Evolutionary conservation across 345 rosid species (phyloP).

Genomic region (Moringa oleifera): DNA sequence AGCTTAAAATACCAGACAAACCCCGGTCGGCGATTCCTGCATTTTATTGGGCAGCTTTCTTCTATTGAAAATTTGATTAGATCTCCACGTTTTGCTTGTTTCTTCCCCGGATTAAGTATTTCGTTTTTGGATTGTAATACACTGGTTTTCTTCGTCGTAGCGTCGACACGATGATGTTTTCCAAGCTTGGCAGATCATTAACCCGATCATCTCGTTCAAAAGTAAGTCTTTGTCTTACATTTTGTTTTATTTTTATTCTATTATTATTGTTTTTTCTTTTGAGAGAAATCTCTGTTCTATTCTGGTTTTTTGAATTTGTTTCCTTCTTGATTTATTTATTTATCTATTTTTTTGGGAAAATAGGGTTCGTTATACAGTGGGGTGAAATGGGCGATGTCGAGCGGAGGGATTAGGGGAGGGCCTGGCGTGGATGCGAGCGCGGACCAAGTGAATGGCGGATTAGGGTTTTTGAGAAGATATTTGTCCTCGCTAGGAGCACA

Average conservation of each 20-base stretch:
- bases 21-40: neutral
- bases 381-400: slow-evolving; percentile 32
- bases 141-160: slow-evolving; percentile 4
- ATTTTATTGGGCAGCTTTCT: neutral
- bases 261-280: too few relatives aligned
- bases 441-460: slow-evolving; percentile 26
- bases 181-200: slow-evolving; percentile 45
- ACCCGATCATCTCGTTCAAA: slow-evolving; percentile 52
- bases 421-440: slow-evolving; percentile 16
- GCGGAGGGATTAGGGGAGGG: slow-evolving; percentile 13
- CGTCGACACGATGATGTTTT: slow-evolving; percentile 43
- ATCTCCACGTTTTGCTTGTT: neutral
- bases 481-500: slow-evolving; percentile 43
- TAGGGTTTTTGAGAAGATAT: slow-evolving; percentile 54
- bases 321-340: too few relatives aligned
- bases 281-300: neutral
- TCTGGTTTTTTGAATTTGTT: neutral
- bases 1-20: neutral
- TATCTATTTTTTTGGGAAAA: slow-evolving; percentile 1
- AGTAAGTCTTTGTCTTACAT: slow-evolving; percentile 22
- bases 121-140: too few relatives aligned
- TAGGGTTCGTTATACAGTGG: slow-evolving; percentile 27
- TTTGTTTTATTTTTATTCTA: too few relatives aligned
- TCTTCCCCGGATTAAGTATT: neutral
- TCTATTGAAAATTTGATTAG: neutral